Base-by-base conservation (phyloP, 139 green algal genomes). In the Mychonastes homosphaera region DNA sequence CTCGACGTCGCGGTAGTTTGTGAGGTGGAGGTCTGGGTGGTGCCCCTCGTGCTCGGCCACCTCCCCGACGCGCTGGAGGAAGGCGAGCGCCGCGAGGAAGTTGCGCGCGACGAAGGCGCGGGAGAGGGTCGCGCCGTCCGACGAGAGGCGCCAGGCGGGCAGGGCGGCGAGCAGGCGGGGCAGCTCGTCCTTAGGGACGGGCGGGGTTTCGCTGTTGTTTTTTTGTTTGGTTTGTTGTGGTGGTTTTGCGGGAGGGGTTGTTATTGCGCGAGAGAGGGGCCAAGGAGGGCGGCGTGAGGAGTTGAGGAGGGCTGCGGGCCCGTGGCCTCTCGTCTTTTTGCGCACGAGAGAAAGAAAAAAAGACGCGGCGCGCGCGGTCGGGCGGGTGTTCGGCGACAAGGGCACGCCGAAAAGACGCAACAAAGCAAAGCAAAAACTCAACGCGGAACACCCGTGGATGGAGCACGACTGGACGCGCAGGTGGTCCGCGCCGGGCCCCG, bases 1-100 rank as follows among this genome's bases (percentile, higher is more conserved):
- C 49, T 77, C 57, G 45, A 84, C 70, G 30, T 72, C 36, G 9
- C 77, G 64, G 57, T 79, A 90, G 65, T 81, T 82, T 15, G 57
- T 75, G 7, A 90, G 52, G 53, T 87, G 74, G 21, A 91, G 58
- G 64, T 91, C 84, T 12, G 84, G 81, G 54, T 91, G 84, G 61
- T 91, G 81, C 0, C 79, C 79, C 50, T 87, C 72, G 8, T 27
- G 44, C 46, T 91, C 79, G 1, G 81, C 84, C n/a, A 91, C 62
- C 24, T 79, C 70, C 0, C 47, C 61, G 4, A 85, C 65, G n/a
- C 58, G 41, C 41, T 81, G 75, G 53, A 91, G 78, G 49, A 87
- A 91, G 3, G 69, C 46, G 6, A 86, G 51, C 23, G 79, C 79
- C 79, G 69, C 62, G 30, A 74, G 48, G 38, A 88, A 85, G 66